Percentiles rank a stretch among this genome's conserved stretches.
Evolutionary conservation across 2,329 filamentous ascomycete genomes (phyloP).

Genomic region (Botrytis paeoniae): DNA sequence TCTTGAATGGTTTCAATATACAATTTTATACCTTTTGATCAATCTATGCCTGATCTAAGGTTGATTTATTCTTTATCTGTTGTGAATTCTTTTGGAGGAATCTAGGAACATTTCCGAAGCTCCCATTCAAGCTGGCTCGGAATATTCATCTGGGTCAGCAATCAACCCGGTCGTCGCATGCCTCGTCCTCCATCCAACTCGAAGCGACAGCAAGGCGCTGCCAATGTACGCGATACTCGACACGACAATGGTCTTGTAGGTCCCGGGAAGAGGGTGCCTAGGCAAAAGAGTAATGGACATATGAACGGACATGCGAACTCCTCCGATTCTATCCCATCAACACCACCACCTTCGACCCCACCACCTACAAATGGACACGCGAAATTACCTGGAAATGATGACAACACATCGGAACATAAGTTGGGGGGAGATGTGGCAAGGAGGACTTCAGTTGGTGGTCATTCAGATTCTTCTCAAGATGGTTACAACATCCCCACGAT

Average conservation of each 20-base stretch:
- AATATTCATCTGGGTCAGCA: slow-evolving; percentile 39
- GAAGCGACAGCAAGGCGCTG: slow-evolving; percentile 43
- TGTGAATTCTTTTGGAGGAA: background rate
- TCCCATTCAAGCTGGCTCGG: slow-evolving; percentile 36
- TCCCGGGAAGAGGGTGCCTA: slow-evolving; percentile 61
- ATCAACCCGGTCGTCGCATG: slow-evolving; percentile 34
- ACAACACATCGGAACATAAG: slow-evolving; percentile 31
- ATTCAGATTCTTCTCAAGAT: slow-evolving; percentile 56
- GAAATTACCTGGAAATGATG: slow-evolving; percentile 28
- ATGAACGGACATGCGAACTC: slow-evolving; percentile 49
- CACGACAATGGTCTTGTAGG: slow-evolving; percentile 87
- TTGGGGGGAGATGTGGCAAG: slow-evolving; percentile 43
- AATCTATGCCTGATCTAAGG: slow-evolving; percentile 10
- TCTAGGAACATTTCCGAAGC: slow-evolving; percentile 14
- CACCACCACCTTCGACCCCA: slow-evolving; percentile 42
- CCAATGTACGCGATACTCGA: slow-evolving; percentile 67
- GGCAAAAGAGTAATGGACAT: slow-evolving; percentile 54
- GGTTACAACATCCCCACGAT: slow-evolving; percentile 42
- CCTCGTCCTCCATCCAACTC: slow-evolving; percentile 36
- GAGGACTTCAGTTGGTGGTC: slow-evolving; percentile 50
- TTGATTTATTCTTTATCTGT: background rate
- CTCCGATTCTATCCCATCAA: slow-evolving; percentile 35
- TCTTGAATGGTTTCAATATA: slow-evolving; percentile 16
- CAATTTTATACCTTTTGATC: slow-evolving; percentile 1
- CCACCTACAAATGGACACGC: slow-evolving; percentile 39